Base-by-base conservation (phyloP, 192 early-diverging fungal genomes). In the Bifiguratus adelaidae region DNA sequence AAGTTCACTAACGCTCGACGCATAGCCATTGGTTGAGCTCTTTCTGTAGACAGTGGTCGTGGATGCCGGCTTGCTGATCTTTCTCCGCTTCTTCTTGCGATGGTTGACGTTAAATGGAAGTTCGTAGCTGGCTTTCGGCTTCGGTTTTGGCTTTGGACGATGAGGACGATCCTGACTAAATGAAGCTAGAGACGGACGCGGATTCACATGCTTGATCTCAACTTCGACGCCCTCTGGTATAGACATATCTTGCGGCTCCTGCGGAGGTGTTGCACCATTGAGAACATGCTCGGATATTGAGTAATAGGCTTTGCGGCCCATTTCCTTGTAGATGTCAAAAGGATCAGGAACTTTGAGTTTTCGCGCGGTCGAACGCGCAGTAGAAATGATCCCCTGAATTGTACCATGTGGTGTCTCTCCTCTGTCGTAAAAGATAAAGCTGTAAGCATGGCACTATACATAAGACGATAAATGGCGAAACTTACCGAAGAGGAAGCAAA, bases 371-470 rank as follows among this genome's bases (percentile, higher is more conserved):
- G 60, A 58, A 13, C 63, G 48, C 2, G 63, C 51, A 4, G 66
- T 72, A 20, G 66, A 68, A 32, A 72, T 72, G 9, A 57, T 65
- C 18, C 70, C 70, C 52, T 72, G 70, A 16, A 72, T 55, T 18
- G 70, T 68, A 37, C 66, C 52, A 50, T 56, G 57, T 21, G 70
- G 70, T 12, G 70, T 72, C 23, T 65, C 56, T 26, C 70, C 70
- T 51, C 70, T 72, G 33, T 23, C 30, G 29, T 2, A 36, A 34
- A 3, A 2, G 35, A 1, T 13, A 26, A 48, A 32, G 12, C n/a
- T n/a, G n/a, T n/a, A n/a, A n/a, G n/a, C n/a, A n/a, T n/a, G n/a
- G n/a, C n/a, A n/a, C n/a, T n/a, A n/a, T n/a, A n/a, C n/a, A n/a
- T n/a, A n/a, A n/a, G n/a, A n/a, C n/a, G n/a, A n/a, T n/a, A n/a